A percentile compares a stretch with the other conserved stretches of the same genome.
These are phyloP conservation scores for Reticulascus tulasneorum DNA, from an alignment of 2,329 filamentous ascomycete species.

Conservation along the genomic window DNA sequence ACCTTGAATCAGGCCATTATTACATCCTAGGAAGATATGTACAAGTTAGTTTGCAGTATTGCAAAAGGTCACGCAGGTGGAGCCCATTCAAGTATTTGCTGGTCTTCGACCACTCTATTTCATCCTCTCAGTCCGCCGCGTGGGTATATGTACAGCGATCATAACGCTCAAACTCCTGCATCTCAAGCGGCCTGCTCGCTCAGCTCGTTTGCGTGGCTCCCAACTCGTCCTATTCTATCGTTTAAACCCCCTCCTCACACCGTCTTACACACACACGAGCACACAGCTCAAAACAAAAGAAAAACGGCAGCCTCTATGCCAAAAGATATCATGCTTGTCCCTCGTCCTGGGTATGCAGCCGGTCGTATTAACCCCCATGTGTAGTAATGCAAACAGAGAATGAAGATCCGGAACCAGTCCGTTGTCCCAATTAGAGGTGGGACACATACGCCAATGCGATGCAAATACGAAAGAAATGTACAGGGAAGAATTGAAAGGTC, in stretches of 20 bases:
- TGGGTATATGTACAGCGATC: constrained; percentile 12
- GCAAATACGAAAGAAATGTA: constrained; percentile 8
- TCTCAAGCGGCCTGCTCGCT: neutral
- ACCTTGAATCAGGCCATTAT: no score
- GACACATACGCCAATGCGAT: constrained; percentile 6
- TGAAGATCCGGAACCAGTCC: constrained; percentile 2
- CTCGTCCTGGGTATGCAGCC: constrained; percentile 7
- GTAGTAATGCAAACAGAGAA: no score
- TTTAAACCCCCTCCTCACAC: no score
- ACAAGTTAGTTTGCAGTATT: no score
- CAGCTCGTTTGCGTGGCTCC: no score
- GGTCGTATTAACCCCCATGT: constrained; percentile 1
- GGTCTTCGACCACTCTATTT: constrained; percentile 7
- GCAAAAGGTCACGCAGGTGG: no score
- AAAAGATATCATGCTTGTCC: constrained; percentile 10
- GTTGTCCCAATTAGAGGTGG: neutral
- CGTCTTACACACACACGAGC: no score
- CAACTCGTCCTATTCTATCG: no score
- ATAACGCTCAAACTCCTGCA: neutral
- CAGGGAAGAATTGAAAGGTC: constrained; percentile 1
- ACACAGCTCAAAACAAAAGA: neutral
- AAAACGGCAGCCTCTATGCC: constrained; percentile 7
- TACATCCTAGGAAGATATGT: no score
- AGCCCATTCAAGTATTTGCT: no score
- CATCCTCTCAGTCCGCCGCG: constrained; percentile 2